A percentile compares a stretch with the other conserved stretches of the same genome.
Conservation (phyloP, 192 early-diverging fungal genomes). For the Coemansia sp. region DNA sequence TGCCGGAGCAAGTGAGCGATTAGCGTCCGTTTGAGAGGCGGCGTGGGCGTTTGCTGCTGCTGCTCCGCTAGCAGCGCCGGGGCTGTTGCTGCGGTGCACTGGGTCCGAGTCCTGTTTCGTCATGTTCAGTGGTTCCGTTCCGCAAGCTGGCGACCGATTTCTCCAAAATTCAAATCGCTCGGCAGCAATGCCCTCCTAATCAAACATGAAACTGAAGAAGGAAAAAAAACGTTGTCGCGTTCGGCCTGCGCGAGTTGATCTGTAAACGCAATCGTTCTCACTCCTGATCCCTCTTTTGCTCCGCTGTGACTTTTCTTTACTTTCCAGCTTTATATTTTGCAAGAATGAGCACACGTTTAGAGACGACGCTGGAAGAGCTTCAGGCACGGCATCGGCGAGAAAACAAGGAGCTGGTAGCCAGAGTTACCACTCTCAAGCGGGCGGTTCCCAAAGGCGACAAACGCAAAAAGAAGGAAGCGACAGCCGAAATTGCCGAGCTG, state of each 20-base stretch:
- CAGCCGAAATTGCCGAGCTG: constrained; percentile 60
- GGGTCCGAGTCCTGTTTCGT: background rate
- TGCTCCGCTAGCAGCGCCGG: background rate
- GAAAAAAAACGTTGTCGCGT: background rate
- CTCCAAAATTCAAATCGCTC: no score
- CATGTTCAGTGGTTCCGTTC: background rate
- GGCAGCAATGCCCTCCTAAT: no score
- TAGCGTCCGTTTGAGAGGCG: background rate
- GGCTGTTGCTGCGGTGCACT: background rate
- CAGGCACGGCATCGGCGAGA: constrained; percentile 72
- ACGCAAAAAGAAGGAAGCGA: constrained; percentile 81
- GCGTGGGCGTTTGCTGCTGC: background rate
- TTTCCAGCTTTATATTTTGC: background rate
- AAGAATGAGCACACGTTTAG: constrained; percentile 3
- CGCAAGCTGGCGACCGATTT: background rate
- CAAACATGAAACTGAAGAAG: no score
- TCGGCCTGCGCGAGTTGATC: no score
- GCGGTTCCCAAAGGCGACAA: constrained; percentile 75
- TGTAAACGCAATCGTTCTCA: no score
- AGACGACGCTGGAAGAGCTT: constrained; percentile 56
- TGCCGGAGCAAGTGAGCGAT: background rate
- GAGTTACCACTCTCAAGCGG: constrained; percentile 72
- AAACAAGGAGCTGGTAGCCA: constrained; percentile 65
- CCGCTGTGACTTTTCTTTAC: background rate
- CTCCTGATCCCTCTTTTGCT: no score